Evolutionary conservation across 495 filamentous ascomycete species (phyloP), one percentile per base, ranked within the genome.

Genomic region (Paragyromitra xinjiangensis): DNA sequence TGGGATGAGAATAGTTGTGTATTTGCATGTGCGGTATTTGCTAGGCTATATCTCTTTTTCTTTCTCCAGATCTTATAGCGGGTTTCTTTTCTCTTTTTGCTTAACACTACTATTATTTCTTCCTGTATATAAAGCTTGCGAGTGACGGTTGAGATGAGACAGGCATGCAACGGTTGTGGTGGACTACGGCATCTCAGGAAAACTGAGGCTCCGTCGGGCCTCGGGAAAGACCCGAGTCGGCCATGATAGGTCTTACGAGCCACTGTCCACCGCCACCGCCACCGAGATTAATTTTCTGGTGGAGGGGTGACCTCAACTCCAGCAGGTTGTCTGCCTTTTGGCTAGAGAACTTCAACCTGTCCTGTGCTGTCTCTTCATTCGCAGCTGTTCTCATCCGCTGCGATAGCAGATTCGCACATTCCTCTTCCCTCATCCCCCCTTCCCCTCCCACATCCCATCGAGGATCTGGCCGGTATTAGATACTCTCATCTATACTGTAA

Each of bases 251-350:
- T 26, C 48, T 44, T 16, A 63, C 37, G 37, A 79, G 77, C 67
- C 77, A 66, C 74, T 12, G 9, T 1, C 26, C 26, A 29, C 61
- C 74, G 63, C 75, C 73, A 65, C 66, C 75, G 74, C 77, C 74
- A 78, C 75, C 22, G 50, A 66, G 63, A 66, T 73, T 73, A 73
- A 73, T 73, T 77, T 77, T 79, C 63, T 64, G 44, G 77, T 71
- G 75, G 77, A 79, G 77, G 77, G 77, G 74, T 67, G 77, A 78
- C 59, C 65, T 78, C 65, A 71, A 78, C 76, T 70, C 65, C 59
- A 71, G 67, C 50, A 78, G 75, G 68, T 16, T 42, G 37, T 26
- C 53, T 76, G 59, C 66, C 76, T 65, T 77, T 63, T 77, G 45
- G 50, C 74, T 67, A 59, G 68, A 5, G 48, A 62, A 45, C 69